Evolutionary conservation across 306 rosid genomes (phyloP).

Genomic region (Sindora glabra): DNA sequence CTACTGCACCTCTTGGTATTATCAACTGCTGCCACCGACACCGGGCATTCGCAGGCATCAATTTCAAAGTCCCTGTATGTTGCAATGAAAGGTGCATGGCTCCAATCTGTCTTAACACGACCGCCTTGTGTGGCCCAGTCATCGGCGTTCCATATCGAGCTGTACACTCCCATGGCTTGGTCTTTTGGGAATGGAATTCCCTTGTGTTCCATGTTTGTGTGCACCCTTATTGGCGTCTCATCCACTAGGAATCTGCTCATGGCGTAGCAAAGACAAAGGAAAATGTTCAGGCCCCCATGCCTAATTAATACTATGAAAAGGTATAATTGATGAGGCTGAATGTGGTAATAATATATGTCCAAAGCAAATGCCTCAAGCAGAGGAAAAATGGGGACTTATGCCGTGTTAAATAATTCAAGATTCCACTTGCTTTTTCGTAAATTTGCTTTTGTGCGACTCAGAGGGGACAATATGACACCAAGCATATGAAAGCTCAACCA

Average conservation of each 20-base stretch:
- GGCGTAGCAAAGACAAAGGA: no score
- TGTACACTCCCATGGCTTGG: constrained; percentile 90
- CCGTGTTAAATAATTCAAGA: constrained; percentile 22
- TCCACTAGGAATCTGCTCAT: constrained; percentile 61
- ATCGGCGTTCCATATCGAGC: constrained; percentile 95
- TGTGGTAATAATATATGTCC: background rate
- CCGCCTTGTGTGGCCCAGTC: constrained; percentile 99
- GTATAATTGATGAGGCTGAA: no score
- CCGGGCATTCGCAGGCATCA: constrained; percentile 53
- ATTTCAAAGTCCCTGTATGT: constrained; percentile 64
- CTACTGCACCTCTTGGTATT: constrained; percentile 48
- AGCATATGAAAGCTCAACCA: constrained; percentile 21
- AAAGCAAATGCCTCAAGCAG: background rate
- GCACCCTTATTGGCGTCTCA: constrained; percentile 79
- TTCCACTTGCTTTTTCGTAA: constrained; percentile 22
- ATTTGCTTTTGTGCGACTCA: constrained; percentile 5
- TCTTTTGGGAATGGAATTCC: constrained; percentile 78
- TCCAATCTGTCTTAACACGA: constrained; percentile 88
- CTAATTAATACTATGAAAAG: no score
- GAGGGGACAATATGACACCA: background rate
- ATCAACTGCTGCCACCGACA: constrained; percentile 18
- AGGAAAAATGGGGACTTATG: background rate
- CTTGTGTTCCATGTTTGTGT: constrained; percentile 66
- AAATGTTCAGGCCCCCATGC: no score
- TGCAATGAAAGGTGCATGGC: constrained; percentile 75